Evolutionary conservation across 192 early-diverging fungal species (phyloP).

Genomic region (Pilaira anomala): DNA sequence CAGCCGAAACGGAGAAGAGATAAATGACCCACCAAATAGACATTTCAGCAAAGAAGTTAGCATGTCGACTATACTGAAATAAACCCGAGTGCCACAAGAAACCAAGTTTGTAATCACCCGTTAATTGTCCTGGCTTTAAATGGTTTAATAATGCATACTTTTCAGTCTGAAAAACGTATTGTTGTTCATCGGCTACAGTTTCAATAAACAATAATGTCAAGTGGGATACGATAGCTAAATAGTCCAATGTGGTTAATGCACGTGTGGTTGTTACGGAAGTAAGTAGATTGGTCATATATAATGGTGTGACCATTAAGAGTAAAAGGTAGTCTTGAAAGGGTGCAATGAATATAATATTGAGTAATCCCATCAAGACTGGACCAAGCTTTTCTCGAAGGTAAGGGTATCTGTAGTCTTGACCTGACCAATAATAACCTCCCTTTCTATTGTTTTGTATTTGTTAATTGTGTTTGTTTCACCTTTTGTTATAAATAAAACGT

Average conservation of each 20-base stretch:
- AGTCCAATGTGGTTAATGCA: slow-evolving; percentile 47
- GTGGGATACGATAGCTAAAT: slow-evolving; percentile 40
- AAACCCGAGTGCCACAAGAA: slow-evolving; percentile 70
- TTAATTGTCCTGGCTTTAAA: slow-evolving; percentile 21
- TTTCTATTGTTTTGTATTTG: slow-evolving; percentile 41
- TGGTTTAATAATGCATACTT: slow-evolving; percentile 43
- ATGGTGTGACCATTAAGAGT: slow-evolving; percentile 51
- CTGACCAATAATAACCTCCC: slow-evolving; percentile 64
- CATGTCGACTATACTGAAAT: slow-evolving; percentile 74
- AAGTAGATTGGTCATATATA: slow-evolving; percentile 38
- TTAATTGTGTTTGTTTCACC: background rate
- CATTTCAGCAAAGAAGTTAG: slow-evolving; percentile 83
- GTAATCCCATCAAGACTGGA: slow-evolving; percentile 53
- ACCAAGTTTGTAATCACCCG: slow-evolving; percentile 52
- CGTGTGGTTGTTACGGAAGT: background rate
- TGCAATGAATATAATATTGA: slow-evolving; percentile 73
- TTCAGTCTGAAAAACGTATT: slow-evolving; percentile 68
- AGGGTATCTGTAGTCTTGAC: slow-evolving; percentile 79
- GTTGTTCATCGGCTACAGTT: slow-evolving; percentile 76
- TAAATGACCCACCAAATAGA: slow-evolving; percentile 64
- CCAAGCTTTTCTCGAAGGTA: slow-evolving; percentile 39
- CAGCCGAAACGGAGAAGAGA: slow-evolving; percentile 53
- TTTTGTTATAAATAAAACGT: slow-evolving; percentile 1
- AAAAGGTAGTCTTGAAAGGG: slow-evolving; percentile 72
- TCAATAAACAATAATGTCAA: slow-evolving; percentile 55